A percentile compares a stretch with the other conserved stretches of the same genome.
Conservation (phyloP, 2,329 filamentous ascomycete genomes). For the Colletotrichum zoysiae region DNA sequence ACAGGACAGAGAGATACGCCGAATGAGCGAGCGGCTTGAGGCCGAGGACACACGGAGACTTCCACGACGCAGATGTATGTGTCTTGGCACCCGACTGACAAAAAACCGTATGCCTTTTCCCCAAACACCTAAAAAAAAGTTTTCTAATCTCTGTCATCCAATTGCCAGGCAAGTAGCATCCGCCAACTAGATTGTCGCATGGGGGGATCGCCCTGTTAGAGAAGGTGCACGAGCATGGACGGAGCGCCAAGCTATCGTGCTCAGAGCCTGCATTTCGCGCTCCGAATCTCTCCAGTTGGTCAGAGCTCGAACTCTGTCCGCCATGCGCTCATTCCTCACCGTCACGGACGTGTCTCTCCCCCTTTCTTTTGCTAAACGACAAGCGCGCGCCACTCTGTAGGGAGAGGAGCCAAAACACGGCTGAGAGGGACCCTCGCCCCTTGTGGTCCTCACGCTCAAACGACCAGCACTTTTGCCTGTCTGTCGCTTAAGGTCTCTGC, state of each 20-base stretch:
- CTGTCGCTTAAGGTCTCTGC: constrained; percentile 4
- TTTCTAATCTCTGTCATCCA: too few relatives aligned
- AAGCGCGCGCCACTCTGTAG: constrained; percentile 4
- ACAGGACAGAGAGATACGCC: not conserved
- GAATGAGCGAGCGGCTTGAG: not conserved
- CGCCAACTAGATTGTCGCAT: not conserved
- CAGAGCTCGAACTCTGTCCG: not conserved
- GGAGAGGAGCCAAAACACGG: not conserved
- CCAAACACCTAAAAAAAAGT: too few relatives aligned
- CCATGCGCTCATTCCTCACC: not conserved
- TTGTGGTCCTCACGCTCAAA: constrained; percentile 12
- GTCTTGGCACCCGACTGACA: too few relatives aligned
- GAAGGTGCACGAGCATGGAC: not conserved
- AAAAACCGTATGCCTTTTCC: too few relatives aligned
- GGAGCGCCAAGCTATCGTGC: not conserved
- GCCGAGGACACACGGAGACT: not conserved
- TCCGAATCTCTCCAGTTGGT: not conserved
- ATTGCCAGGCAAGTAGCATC: not conserved
- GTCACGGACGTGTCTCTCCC: not conserved
- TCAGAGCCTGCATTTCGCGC: not conserved
- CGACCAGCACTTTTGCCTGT: not conserved
- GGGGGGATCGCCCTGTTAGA: too few relatives aligned
- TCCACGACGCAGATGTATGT: not conserved
- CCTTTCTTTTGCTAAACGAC: not conserved
- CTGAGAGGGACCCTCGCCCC: not conserved